Evolutionary conservation across 2,329 filamentous ascomycete genomes (phyloP).

Genomic region (Diaporthe humulicola): DNA sequence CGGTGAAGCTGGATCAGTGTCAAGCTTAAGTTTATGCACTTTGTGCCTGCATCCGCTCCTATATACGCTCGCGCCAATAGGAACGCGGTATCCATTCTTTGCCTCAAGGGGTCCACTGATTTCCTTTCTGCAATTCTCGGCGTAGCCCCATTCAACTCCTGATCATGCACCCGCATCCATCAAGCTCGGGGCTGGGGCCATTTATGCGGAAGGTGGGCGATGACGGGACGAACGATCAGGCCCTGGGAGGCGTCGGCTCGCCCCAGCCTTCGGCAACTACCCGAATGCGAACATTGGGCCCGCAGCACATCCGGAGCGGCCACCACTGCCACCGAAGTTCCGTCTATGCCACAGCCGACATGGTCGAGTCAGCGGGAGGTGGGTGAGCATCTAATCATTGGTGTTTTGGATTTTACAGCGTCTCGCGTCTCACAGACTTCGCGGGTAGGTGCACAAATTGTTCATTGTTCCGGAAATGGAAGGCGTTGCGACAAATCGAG

Average conservation of each 20-base stretch:
- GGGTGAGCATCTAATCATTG: background rate
- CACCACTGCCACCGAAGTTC: background rate
- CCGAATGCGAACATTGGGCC: background rate
- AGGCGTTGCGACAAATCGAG: background rate
- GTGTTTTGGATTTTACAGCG: background rate
- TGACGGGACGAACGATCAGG: background rate
- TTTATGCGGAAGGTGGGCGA: background rate
- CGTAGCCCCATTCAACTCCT: background rate
- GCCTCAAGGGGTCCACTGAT: background rate
- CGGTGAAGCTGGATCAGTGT: background rate
- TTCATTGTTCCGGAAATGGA: background rate
- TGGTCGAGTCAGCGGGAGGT: background rate
- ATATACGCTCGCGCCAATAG: background rate
- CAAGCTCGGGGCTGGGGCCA: background rate
- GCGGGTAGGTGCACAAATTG: background rate
- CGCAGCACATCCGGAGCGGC: background rate
- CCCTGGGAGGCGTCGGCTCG: background rate
- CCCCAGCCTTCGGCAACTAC: background rate
- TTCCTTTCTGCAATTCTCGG: background rate
- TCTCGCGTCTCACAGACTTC: background rate
- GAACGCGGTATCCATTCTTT: background rate
- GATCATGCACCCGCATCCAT: constrained; percentile 2
- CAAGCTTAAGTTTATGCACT: background rate
- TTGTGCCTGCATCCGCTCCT: background rate
- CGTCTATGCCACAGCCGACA: background rate